Evolutionary conservation across 2,329 filamentous ascomycete genomes (phyloP), one percentile per base, ranked within the genome.

Genomic region (Aureobasidium melanogenum): DNA sequence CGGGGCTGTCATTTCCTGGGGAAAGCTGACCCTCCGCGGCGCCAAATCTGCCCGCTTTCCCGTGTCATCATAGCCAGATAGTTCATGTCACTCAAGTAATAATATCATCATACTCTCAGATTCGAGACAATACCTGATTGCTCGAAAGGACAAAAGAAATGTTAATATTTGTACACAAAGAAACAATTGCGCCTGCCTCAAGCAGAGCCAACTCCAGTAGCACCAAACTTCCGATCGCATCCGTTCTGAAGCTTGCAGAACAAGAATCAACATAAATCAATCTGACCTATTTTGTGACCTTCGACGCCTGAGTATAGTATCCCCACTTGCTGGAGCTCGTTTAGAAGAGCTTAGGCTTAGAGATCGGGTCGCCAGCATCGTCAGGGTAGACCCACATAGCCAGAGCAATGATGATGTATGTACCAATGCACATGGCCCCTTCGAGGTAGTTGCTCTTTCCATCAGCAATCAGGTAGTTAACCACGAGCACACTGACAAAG

Each of bases 401-500:
- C 41, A 84, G 72, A 3, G 80, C 82, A 62, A 85, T 84, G 62
- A 85, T 84, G 62, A 79, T 75, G 67, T 85, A 85, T 64, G 75
- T 78, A 67, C 77, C 78, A 43, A 81, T 67, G 65, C 78, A 80
- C 78, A 80, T 80, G 60, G 86, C 86, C 15, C 90, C 90, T 75
- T 95, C 90, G 14, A 95, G 82, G 68, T 94, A 95, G 71, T 95
- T 95, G 71, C 87, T 91, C 71, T 91, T 83, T 12, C 90, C 90
- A 69, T 95, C 91, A 63, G 93, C 78, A 52, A 95, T 90, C 63
- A 95, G 76, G 71, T 94, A 95, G 75, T 93, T 94, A 74, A 93
- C 89, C 64, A 95, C 91, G 65, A 95, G 86, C 8, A 91, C 86
- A 56, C 85, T 88, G 56, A 93, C 84, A 73, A 95, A 95, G 69